Conservation (phyloP, 257 asterid genomes). For the Solanum tacnaense region DNA sequence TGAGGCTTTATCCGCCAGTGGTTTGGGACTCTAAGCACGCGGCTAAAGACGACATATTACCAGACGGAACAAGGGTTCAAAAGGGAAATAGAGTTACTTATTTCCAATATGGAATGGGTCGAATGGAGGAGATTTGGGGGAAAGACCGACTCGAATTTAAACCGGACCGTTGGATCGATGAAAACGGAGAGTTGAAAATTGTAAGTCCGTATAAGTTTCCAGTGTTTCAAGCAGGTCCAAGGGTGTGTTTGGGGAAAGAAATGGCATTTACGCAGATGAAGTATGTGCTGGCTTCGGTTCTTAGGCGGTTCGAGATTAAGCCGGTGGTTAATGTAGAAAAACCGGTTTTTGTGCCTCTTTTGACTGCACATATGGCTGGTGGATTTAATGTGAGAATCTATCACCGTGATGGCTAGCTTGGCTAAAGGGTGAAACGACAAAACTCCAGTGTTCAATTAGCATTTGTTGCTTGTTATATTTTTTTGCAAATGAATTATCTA, state of each 20-base stretch:
- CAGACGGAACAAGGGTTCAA: conserved; percentile 48
- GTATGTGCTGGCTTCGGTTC: conserved; percentile 9
- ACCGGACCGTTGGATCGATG: conserved; percentile 13
- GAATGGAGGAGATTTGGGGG: conserved; percentile 13
- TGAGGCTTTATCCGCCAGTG: conserved; percentile 92
- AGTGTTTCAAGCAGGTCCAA: conserved; percentile 17
- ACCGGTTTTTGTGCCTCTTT: conserved; percentile 43
- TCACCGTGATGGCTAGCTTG: neutral
- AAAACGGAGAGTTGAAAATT: neutral
- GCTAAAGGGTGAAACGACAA: neutral
- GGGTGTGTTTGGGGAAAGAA: conserved; percentile 15
- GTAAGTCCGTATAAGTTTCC: neutral
- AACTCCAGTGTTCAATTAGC: neutral
- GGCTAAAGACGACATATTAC: conserved; percentile 41
- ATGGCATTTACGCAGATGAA: conserved; percentile 12
- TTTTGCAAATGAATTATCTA: neutral
- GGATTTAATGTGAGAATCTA: conserved; percentile 33
- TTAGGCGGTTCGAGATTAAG: conserved; percentile 33
- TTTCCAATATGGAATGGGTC: conserved; percentile 8
- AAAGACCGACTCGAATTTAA: conserved; percentile 6
- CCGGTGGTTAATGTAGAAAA: conserved; percentile 16
- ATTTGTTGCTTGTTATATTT: neutral
- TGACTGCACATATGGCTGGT: conserved; percentile 58
- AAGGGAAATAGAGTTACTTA: neutral
- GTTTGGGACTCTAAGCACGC: conserved; percentile 45